These are phyloP conservation scores for Colletotrichum nymphaeae DNA, from an alignment of 2,329 filamentous ascomycete genomes.

Conservation along the genomic window DNA sequence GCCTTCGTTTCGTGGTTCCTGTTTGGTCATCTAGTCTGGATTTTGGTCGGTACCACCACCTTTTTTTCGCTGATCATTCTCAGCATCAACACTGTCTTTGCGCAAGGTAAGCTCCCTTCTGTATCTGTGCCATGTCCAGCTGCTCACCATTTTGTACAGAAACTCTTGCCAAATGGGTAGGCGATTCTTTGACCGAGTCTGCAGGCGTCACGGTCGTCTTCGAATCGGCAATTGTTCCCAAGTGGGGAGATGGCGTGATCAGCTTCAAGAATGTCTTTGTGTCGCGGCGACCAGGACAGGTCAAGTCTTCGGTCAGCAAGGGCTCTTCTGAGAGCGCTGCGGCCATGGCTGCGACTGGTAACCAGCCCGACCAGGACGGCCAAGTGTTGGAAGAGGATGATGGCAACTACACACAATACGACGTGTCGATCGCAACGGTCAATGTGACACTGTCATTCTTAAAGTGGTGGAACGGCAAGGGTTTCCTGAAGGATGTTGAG, in stretches of 20 bases:
- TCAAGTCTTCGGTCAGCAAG: slow-evolving; percentile 86
- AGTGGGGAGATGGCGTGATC: slow-evolving; percentile 95
- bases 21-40: slow-evolving; percentile 92
- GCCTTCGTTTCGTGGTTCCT: slow-evolving; percentile 96
- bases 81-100: slow-evolving; percentile 94
- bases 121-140: background rate
- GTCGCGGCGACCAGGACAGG: slow-evolving; percentile 87
- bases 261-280: slow-evolving; percentile 97
- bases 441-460: slow-evolving; percentile 96
- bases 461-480: slow-evolving; percentile 99
- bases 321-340: slow-evolving; percentile 88
- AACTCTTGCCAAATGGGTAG: slow-evolving; percentile 91
- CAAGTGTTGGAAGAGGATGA: slow-evolving; percentile 74
- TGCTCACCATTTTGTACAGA: slow-evolving; percentile 62
- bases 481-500: slow-evolving; percentile 89
- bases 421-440: slow-evolving; percentile 92
- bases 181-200: slow-evolving; percentile 94
- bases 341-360: slow-evolving; percentile 82
- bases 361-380: slow-evolving; percentile 61
- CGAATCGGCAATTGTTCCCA: slow-evolving; percentile 96
- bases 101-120: slow-evolving; percentile 73
- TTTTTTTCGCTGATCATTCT: slow-evolving; percentile 95
- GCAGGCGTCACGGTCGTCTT: slow-evolving; percentile 95
- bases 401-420: slow-evolving; percentile 97
- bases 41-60: slow-evolving; percentile 95